phyloP scores from a whole-genome alignment of 495 filamentous ascomycete genomes.

The Rostrohypoxylon terebratum region DNA sequence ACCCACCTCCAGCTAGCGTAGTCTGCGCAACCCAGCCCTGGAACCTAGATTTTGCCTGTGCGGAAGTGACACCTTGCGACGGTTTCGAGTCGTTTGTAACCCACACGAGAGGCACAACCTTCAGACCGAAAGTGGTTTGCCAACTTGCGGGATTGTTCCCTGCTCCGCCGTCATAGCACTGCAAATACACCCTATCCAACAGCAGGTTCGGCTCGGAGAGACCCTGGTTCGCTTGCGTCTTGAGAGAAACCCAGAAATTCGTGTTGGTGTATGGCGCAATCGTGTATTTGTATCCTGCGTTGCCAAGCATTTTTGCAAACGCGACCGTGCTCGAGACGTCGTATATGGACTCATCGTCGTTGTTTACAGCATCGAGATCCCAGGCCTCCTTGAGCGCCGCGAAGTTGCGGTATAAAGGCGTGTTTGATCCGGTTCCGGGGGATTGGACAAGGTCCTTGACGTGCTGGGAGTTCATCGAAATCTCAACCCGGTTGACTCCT shows the following conservation, averaged over 20 bases:
- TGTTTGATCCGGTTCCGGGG: conserved; percentile 50
- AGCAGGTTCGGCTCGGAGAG: conserved; percentile 42
- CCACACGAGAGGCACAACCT: conserved; percentile 60
- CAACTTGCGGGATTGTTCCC: conserved; percentile 53
- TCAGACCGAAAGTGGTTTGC: conserved; percentile 52
- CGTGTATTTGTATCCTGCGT: conserved; percentile 55
- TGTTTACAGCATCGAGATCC: conserved; percentile 59
- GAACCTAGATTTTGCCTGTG: conserved; percentile 53
- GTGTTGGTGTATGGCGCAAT: conserved; percentile 57
- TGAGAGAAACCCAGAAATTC: conserved; percentile 50
- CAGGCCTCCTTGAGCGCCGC: conserved; percentile 53
- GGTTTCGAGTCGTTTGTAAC: conserved; percentile 61
- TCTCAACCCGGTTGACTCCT: conserved; percentile 52
- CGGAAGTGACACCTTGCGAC: conserved; percentile 49
- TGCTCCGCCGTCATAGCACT: conserved; percentile 59
- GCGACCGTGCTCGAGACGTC: conserved; percentile 53
- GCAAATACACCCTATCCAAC: conserved; percentile 56
- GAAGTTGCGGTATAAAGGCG: conserved; percentile 54
- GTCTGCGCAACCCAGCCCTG: conserved; percentile 47
- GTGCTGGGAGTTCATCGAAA: conserved; percentile 59
- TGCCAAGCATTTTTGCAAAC: conserved; percentile 56
- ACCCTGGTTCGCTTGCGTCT: conserved; percentile 47
- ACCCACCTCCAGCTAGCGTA: conserved; percentile 55
- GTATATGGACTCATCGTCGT: conserved; percentile 59
- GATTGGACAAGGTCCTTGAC: conserved; percentile 50